Base-by-base conservation (phyloP, 345 rosid genomes). In the Draba incana region DNA sequence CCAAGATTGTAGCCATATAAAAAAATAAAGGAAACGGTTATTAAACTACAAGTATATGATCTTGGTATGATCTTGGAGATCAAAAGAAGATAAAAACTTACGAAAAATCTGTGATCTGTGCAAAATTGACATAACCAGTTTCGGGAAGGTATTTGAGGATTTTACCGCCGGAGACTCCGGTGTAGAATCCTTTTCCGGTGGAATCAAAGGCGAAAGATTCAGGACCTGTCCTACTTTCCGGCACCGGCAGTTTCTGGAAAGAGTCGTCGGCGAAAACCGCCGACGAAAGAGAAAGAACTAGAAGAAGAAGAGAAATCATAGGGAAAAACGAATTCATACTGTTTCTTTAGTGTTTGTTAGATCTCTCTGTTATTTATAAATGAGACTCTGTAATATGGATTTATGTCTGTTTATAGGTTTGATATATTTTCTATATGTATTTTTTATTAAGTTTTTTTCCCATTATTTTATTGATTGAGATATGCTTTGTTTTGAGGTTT, bases 131-230 rank as follows among this genome's bases (percentile, higher is more conserved):
- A 66, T 44, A 74, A 15, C 78, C 78, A 2, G 69, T 67, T 58
- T 67, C 64, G n/a, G 73, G 73, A 6, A 55, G 44, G 51, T 72
- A 79, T 33, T 67, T 76, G 39, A 81, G 75, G 62, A 76, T 75
- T 58, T 82, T 76, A 33, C 82, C 88, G 8, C 78, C 84, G 4
- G 76, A 59, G 61, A 78, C 70, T 12, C 85, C 82, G 0, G 82
- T 78, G 63, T 79, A 82, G 28, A 77, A 71, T 20, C 81, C 82
- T 75, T 74, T 67, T 9, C 78, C 78, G 45, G 78, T 74, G 23
- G 68, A 74, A 42, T 74, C 73, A 46, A 74, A 74, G 30, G 78
- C 73, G 28, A 74, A 74, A 45, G 78, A 56, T 68, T 74, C 78
- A 53, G 78, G 78, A 0, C 78, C 78, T 45, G 73, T 15, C 27